A percentile compares a stretch with the other conserved stretches of the same genome.
These are phyloP conservation scores for Suhomyces terraborum DNA, from an alignment of 1,139 yeast species.

Conservation along the genomic window DNA sequence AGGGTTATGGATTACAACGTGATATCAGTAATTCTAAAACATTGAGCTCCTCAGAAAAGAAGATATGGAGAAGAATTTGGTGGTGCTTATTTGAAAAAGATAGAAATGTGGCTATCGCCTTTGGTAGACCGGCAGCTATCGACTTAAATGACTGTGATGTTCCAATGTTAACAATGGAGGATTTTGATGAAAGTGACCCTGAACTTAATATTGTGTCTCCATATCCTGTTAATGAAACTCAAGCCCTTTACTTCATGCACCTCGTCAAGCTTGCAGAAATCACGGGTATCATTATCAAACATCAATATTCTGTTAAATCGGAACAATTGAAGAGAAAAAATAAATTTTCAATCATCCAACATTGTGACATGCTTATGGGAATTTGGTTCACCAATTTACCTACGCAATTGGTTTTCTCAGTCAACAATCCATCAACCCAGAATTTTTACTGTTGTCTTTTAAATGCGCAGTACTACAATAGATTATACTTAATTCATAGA, in stretches of 20 bases:
- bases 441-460: slow-evolving; percentile 61
- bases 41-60: slow-evolving; percentile 45
- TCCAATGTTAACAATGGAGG: slow-evolving; percentile 67
- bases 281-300: slow-evolving; percentile 68
- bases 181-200: slow-evolving; percentile 61
- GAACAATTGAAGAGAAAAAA: slow-evolving; percentile 52
- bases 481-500: slow-evolving; percentile 71
- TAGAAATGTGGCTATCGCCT: slow-evolving; percentile 69
- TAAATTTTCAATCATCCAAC: slow-evolving; percentile 59
- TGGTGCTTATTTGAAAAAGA: slow-evolving; percentile 80
- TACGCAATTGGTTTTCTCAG: slow-evolving; percentile 60
- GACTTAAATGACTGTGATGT: slow-evolving; percentile 79
- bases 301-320: slow-evolving; percentile 72
- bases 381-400: slow-evolving; percentile 77
- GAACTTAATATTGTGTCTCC: slow-evolving; percentile 44
- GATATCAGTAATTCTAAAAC: slow-evolving; percentile 40
- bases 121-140: slow-evolving; percentile 72
- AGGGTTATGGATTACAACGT: slow-evolving; percentile 78
- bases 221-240: slow-evolving; percentile 50
- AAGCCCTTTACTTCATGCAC: slow-evolving; percentile 61
- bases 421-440: slow-evolving; percentile 56
- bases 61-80: slow-evolving; percentile 72
- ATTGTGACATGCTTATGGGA: slow-evolving; percentile 80
- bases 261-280: slow-evolving; percentile 71
- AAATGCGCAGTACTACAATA: slow-evolving; percentile 72